phyloP scores from a whole-genome alignment of 345 rosid genomes.

The Gossypium ekmanianum region DNA sequence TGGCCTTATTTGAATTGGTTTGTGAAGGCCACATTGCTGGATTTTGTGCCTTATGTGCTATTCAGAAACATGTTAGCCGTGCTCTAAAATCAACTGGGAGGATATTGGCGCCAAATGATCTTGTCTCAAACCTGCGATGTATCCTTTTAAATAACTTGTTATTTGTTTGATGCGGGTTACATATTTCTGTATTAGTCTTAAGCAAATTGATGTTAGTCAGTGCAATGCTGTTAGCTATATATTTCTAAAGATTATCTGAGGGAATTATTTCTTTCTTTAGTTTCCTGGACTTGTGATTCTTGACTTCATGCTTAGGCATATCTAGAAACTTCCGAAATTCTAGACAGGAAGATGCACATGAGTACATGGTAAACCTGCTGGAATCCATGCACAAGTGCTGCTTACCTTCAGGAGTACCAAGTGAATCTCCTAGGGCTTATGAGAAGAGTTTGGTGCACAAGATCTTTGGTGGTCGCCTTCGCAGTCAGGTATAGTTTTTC shows the following conservation, averaged over 20 bases:
- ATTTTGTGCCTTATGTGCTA: conserved; percentile 95
- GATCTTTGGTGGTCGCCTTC: conserved; percentile 90
- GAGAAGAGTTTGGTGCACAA: conserved; percentile 92
- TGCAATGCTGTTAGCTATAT: neutral
- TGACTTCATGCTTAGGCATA: conserved; percentile 61
- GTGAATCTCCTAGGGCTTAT: conserved; percentile 84
- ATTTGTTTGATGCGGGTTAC: neutral
- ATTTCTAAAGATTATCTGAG: neutral
- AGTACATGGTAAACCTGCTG: conserved; percentile 87
- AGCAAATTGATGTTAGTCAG: neutral
- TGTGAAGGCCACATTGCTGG: conserved; percentile 85
- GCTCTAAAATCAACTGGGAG: conserved; percentile 73
- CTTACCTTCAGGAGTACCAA: conserved; percentile 90
- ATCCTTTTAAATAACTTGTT: conserved; percentile 35
- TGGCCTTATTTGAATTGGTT: conserved; percentile 14
- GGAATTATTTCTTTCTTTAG: neutral
- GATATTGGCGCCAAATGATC: conserved; percentile 72
- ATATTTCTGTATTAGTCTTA: neutral
- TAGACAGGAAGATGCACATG: conserved; percentile 97
- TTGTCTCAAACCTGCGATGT: conserved; percentile 90
- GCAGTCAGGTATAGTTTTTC: conserved; percentile 65
- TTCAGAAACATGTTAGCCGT: conserved; percentile 85
- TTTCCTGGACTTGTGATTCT: conserved; percentile 27
- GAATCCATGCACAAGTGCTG: conserved; percentile 98
- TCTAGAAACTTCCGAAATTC: conserved; percentile 75